phyloP scores from a whole-genome alignment of 352 stramenopile species.

The Phytophthora boehmeriae region DNA sequence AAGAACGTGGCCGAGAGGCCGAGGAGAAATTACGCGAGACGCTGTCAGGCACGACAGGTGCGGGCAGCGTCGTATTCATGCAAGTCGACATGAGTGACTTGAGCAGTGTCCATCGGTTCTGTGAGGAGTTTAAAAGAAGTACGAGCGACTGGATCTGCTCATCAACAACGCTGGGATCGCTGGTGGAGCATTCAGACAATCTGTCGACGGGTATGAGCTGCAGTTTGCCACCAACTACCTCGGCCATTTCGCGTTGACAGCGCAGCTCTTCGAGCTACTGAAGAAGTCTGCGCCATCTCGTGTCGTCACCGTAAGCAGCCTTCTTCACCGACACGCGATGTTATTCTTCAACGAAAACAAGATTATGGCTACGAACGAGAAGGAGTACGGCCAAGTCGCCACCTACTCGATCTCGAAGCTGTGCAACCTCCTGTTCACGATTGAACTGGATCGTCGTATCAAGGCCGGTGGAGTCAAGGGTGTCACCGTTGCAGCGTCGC shows the following conservation, averaged over 20 bases:
- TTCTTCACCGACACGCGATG: conserved; percentile 29
- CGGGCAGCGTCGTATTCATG: conserved; percentile 49
- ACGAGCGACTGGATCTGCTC: conserved; percentile 52
- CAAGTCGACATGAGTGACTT: conserved; percentile 50
- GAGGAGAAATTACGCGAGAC: conserved; percentile 22
- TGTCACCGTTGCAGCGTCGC: conserved; percentile 29
- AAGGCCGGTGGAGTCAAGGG: conserved; percentile 20
- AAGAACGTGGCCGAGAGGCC: conserved; percentile 19
- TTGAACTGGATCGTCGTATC: conserved; percentile 48
- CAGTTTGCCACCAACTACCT: conserved; percentile 74
- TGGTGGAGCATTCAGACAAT: conserved; percentile 34
- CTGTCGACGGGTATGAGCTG: conserved; percentile 45
- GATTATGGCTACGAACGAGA: conserved; percentile 24
- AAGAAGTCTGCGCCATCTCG: conserved; percentile 26
- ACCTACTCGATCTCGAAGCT: conserved; percentile 61
- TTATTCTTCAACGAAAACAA: conserved; percentile 24
- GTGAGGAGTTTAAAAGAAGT: conserved; percentile 29
- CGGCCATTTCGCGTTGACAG: conserved; percentile 59
- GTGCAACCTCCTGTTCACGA: conserved; percentile 55
- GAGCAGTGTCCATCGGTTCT: conserved; percentile 50
- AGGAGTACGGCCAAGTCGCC: conserved; percentile 20
- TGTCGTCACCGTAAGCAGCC: conserved; percentile 52
- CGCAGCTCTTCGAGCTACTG: conserved; percentile 45
- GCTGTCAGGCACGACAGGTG: neutral
- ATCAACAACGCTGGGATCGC: conserved; percentile 74